These are phyloP conservation scores for Dillenia turbinata DNA, from an alignment of 164 flowering plant species.

Conservation along the genomic window DNA sequence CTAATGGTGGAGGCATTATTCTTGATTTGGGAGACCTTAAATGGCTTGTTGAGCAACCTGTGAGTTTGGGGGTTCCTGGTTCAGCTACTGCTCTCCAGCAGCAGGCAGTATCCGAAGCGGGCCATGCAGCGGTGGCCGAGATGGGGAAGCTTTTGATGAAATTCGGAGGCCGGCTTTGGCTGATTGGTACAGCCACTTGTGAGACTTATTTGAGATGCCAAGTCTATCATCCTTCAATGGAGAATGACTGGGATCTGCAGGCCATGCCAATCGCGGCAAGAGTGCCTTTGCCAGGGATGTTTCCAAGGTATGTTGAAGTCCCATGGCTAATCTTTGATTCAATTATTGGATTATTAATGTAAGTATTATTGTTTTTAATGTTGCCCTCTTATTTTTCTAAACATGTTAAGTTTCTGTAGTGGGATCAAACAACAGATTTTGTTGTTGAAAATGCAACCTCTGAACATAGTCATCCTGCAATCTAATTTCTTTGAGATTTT, in stretches of 20 bases:
- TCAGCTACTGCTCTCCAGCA: conserved; percentile 22
- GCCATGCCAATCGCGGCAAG: conserved; percentile 76
- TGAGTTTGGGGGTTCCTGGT: conserved; percentile 23
- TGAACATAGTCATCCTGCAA: no score
- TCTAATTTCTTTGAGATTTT: no score
- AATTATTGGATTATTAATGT: background rate
- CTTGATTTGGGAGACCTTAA: conserved; percentile 85
- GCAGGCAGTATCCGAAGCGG: conserved; percentile 50
- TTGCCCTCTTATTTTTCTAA: background rate
- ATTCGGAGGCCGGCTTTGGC: conserved; percentile 52
- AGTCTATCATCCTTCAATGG: conserved; percentile 84
- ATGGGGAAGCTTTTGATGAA: conserved; percentile 62
- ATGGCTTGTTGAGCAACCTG: conserved; percentile 85
- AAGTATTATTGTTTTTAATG: background rate
- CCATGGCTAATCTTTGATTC: background rate
- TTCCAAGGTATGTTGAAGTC: conserved; percentile 55
- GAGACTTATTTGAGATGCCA: conserved; percentile 95
- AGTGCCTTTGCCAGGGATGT: conserved; percentile 52
- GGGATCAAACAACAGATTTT: no score
- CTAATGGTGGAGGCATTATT: conserved; percentile 44
- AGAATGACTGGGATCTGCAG: conserved; percentile 95
- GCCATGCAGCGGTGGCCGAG: conserved; percentile 54
- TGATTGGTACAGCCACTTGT: conserved; percentile 91
- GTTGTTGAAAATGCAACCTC: no score
- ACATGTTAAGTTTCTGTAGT: no score